Evolutionary conservation across 768 basidiomycete species (phyloP).

Genomic region (Boletus tylopilopsis): DNA sequence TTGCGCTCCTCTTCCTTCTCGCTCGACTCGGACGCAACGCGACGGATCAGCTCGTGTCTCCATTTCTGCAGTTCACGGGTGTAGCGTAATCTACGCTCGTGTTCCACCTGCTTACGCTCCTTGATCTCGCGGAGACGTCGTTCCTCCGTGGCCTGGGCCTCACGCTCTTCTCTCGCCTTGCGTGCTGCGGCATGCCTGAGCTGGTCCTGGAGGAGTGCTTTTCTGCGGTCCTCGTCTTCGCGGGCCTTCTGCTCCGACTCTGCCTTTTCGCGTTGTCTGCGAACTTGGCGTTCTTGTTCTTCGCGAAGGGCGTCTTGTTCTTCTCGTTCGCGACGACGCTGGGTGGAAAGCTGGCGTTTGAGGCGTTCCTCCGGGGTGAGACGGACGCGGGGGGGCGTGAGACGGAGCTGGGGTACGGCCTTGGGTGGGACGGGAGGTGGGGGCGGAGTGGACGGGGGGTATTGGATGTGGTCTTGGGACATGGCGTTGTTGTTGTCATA

Average conservation of each 20-base stretch:
- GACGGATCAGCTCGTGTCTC: conserved; percentile 46
- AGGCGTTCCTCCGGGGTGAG: conserved; percentile 28
- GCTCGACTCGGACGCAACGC: conserved; percentile 42
- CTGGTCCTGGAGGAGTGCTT: conserved; percentile 43
- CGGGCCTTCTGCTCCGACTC: conserved; percentile 24
- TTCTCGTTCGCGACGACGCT: conserved; percentile 31
- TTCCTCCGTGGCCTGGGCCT: conserved; percentile 46
- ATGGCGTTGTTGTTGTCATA: conserved; percentile 6
- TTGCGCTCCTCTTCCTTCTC: conserved; percentile 42
- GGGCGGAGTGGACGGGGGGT: conserved; percentile 1
- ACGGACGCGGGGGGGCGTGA: conserved; percentile 3
- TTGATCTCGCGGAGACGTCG: conserved; percentile 40
- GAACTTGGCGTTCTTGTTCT: conserved; percentile 42
- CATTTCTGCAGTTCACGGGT: conserved; percentile 50
- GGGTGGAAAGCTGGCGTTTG: conserved; percentile 18
- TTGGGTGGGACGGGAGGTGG: conserved; percentile 6
- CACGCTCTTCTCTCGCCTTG: conserved; percentile 36
- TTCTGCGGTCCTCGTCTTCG: conserved; percentile 41
- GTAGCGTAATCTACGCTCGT: conserved; percentile 48
- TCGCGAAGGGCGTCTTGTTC: conserved; percentile 41
- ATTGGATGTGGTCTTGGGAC: not conserved
- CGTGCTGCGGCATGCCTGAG: conserved; percentile 34
- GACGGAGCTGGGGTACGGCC: not conserved
- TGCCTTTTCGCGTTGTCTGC: conserved; percentile 15
- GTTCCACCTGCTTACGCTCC: conserved; percentile 43